Base-by-base conservation (phyloP, 106 monocot species). In the Allium sativum region DNA sequence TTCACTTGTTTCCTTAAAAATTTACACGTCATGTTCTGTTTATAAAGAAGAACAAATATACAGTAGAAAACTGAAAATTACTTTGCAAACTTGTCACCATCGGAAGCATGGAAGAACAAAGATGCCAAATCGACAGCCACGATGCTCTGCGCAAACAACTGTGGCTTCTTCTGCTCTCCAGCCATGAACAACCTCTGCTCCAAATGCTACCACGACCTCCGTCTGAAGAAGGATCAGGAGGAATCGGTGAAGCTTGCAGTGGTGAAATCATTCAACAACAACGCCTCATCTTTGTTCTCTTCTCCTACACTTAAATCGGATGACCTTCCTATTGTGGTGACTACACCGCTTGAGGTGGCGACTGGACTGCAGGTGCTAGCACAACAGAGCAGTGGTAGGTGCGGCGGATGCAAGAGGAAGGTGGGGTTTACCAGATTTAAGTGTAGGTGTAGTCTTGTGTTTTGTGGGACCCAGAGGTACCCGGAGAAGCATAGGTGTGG, bases 131-230 rank as follows among this genome's bases (percentile, higher is more conserved):
- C 31, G 80, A 80, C 31, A 71, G 67, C 0, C 70, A 61, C 14
- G 62, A n/a, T 44, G 18, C 74, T 80, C 56, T 80, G 80, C 75
- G 71, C 74, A 18, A 80, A 80, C 75, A 80, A 80, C 71, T 80
- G 80, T 47, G 75, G 80, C 7, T 80, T 74, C 68, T 80, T 80
- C 55, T 75, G 75, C 6, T 63, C 62, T 52, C 75, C 80, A 0
- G 75, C 75, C 0, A 75, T 75, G 13, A 53, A 67, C 40, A 51
- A 71, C 58, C 74, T 80, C 67, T 80, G 80, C 71, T 80, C 80
- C 52, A 80, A 75, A 18, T 80, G 80, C 63, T 75, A 63, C 71
- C 66, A 57, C 50, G 75, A 75, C 18, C 55, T 67, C 47, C 66
- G 60, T 17, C 70, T 62, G n/a, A 62, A 62, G 21, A 21, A 62